phyloP scores from a whole-genome alignment of 73 alveolate genomes.

The Paramecium biaurelia region DNA sequence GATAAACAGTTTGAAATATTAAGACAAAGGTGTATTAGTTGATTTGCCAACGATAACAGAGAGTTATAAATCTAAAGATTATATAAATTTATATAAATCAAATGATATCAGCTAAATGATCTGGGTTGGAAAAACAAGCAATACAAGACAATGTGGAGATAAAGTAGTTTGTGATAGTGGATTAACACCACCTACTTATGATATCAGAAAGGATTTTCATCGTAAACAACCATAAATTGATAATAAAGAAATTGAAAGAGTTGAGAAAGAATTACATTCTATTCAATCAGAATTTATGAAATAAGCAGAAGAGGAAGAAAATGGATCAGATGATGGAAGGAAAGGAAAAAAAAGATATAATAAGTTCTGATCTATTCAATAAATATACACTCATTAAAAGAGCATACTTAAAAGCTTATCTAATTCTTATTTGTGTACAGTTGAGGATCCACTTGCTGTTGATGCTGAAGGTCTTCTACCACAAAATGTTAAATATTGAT shows the following conservation, averaged over 20 bases:
- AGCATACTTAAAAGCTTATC: constrained; percentile 53
- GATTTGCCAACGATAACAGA: constrained; percentile 48
- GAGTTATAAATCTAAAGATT: constrained; percentile 15
- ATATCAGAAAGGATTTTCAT: constrained; percentile 14
- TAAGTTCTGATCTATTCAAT: constrained; percentile 4
- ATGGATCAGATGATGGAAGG: constrained; percentile 29
- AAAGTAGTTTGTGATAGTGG: constrained; percentile 43
- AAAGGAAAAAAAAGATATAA: background rate
- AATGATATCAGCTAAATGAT: constrained; percentile 43
- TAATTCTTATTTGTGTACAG: constrained; percentile 73
- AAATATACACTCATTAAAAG: constrained; percentile 10
- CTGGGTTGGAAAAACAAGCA: constrained; percentile 22
- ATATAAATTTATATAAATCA: background rate
- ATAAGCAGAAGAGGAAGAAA: background rate
- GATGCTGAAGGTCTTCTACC: constrained; percentile 83
- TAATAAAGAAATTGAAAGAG: background rate
- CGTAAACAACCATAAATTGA: constrained; percentile 6
- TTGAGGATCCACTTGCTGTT: constrained; percentile 88
- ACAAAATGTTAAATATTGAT: constrained; percentile 59
- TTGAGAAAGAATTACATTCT: background rate
- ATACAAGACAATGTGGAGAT: background rate
- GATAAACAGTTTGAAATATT: background rate
- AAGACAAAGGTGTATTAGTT: background rate
- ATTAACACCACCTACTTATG: constrained; percentile 44
- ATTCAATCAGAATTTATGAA: background rate